These are phyloP conservation scores for Daldinia sp. DNA, from an alignment of 2,329 filamentous ascomycete species.

Conservation along the genomic window DNA sequence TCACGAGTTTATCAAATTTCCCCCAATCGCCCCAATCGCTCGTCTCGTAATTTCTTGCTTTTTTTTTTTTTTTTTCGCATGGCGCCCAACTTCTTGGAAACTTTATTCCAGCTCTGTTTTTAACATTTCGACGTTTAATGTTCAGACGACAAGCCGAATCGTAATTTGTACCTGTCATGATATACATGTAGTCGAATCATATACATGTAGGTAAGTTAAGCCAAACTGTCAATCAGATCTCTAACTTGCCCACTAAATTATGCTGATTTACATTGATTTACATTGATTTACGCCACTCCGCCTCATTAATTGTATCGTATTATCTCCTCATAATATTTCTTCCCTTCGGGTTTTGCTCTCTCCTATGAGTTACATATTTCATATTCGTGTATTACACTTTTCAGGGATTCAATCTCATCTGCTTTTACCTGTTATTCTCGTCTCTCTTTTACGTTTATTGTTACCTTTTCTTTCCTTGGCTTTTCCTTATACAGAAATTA, in stretches of 20 bases:
- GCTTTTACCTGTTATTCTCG: neutral
- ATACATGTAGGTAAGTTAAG: neutral
- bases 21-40: neutral
- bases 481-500: too few species aligned
- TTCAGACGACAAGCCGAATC: neutral
- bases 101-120: neutral
- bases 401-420: neutral
- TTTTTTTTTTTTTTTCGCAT: neutral
- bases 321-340: neutral
- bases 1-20: conserved; percentile 1
- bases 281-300: neutral
- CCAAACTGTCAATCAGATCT: neutral
- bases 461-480: neutral
- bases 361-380: conserved; percentile 1
- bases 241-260: neutral
- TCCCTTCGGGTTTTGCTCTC: neutral
- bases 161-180: neutral
- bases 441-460: neutral
- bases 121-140: neutral
- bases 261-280: too few species aligned
- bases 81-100: neutral
- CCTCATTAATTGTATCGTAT: conserved; percentile 2
- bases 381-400: too few species aligned
- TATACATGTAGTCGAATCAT: neutral
- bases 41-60: neutral